phyloP scores from a whole-genome alignment of 257 asterid species.

The Fraxinus anomala region DNA sequence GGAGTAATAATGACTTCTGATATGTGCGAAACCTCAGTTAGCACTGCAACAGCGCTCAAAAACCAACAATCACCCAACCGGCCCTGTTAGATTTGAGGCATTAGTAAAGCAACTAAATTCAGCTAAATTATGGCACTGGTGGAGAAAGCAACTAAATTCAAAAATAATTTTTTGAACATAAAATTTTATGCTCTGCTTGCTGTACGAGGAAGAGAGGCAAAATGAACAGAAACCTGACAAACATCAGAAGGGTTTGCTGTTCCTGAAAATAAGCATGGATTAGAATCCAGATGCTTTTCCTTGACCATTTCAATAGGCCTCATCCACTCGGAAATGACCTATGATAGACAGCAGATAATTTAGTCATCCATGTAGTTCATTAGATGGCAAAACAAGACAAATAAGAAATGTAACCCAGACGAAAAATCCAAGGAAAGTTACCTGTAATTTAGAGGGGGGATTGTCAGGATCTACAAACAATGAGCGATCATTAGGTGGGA shows the following conservation, averaged over 20 bases:
- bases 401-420: slow-evolving; percentile 4
- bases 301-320: slow-evolving; percentile 83
- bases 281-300: slow-evolving; percentile 68
- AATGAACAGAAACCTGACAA: slow-evolving; percentile 74
- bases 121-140: not conserved
- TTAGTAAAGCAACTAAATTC: slow-evolving; percentile 21
- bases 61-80: slow-evolving; percentile 99
- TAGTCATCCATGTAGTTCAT: not conserved
- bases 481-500: slow-evolving; percentile 90
- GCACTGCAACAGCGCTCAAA: slow-evolving; percentile 98
- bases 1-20: slow-evolving; percentile 97
- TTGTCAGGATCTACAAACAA: slow-evolving; percentile 86
- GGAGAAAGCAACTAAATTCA: not conserved
- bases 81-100: slow-evolving; percentile 57
- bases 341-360: slow-evolving; percentile 27
- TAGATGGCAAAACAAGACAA: slow-evolving; percentile 15
- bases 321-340: slow-evolving; percentile 96
- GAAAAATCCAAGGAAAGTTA: slow-evolving; percentile 24
- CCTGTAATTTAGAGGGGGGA: slow-evolving; percentile 92
- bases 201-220: not conserved
- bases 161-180: not conserved
- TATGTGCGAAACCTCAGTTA: slow-evolving; percentile 88
- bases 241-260: slow-evolving; percentile 95
- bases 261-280: slow-evolving; percentile 85
- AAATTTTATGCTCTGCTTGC: not conserved